Evolutionary conservation across 2,329 filamentous ascomycete species (phyloP).

Genomic region (Ilyonectria sp.): DNA sequence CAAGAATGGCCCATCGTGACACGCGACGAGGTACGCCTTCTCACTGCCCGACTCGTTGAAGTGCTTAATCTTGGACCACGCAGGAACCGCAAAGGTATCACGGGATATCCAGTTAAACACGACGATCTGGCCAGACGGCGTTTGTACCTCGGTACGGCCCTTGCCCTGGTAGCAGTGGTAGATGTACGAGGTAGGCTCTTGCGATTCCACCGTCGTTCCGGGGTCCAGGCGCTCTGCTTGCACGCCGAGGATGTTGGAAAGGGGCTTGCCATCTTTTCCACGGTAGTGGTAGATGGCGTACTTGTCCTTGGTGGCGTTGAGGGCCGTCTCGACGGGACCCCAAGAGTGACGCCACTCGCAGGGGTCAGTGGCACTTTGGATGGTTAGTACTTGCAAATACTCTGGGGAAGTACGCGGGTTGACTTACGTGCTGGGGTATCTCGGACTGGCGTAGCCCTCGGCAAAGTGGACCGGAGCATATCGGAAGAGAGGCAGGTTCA

Average conservation of each 20-base stretch:
- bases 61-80: conserved; percentile 66
- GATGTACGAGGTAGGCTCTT: conserved; percentile 65
- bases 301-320: conserved; percentile 53
- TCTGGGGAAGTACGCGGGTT: accelerated
- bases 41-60: conserved; percentile 51
- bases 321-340: conserved; percentile 56
- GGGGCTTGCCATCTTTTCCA: conserved; percentile 44
- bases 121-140: conserved; percentile 48
- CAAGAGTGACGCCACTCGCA: conserved; percentile 61
- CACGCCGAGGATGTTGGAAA: conserved; percentile 63
- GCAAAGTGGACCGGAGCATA: conserved; percentile 69
- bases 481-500: conserved; percentile 67
- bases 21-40: conserved; percentile 53
- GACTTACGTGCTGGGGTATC: conserved; percentile 64
- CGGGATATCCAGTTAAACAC: conserved; percentile 60
- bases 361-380: conserved; percentile 50
- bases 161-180: conserved; percentile 67
- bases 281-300: conserved; percentile 56
- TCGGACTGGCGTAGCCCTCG: conserved; percentile 61
- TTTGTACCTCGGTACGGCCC: conserved; percentile 59
- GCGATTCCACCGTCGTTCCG: conserved; percentile 52
- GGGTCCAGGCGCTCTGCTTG: conserved; percentile 64
- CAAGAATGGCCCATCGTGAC: conserved; percentile 54
- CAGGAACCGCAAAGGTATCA: conserved; percentile 69
- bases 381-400: conserved; percentile 16